Evolutionary conservation across 352 stramenopile species (phyloP).

Genomic region (Phytophthora quininea): DNA sequence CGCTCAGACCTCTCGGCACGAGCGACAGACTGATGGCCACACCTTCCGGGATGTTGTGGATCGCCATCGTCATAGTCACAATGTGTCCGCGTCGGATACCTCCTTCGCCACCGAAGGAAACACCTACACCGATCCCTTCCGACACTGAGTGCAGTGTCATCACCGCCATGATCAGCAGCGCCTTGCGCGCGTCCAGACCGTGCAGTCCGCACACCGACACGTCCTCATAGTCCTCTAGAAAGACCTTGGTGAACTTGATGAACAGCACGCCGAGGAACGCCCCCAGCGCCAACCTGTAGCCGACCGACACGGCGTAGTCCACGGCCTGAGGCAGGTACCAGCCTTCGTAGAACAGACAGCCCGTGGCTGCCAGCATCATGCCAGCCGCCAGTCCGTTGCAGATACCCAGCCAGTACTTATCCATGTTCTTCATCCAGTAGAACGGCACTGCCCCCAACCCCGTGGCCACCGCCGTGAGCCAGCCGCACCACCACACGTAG

Average conservation of each 20-base stretch:
- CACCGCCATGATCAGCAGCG: constrained; percentile 98
- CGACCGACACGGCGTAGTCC: constrained; percentile 72
- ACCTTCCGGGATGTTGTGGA: constrained; percentile 99
- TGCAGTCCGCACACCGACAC: constrained; percentile 87
- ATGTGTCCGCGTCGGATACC: constrained; percentile 95
- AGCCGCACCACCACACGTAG: constrained; percentile 98
- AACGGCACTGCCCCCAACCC: constrained; percentile 95
- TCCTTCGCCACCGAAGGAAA: constrained; percentile 95
- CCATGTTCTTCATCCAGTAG: constrained; percentile 92
- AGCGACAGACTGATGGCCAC: constrained; percentile 96
- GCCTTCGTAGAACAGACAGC: constrained; percentile 95
- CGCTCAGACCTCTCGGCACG: constrained; percentile 91
- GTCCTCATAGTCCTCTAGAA: constrained; percentile 96
- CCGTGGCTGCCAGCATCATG: constrained; percentile 98
- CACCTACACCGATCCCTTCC: constrained; percentile 97
- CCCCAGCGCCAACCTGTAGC: constrained; percentile 88
- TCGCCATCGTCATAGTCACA: constrained; percentile 97
- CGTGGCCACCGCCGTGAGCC: constrained; percentile 96
- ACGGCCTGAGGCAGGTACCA: constrained; percentile 77
- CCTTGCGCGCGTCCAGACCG: constrained; percentile 89
- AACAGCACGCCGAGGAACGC: constrained; percentile 94
- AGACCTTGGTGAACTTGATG: constrained; percentile 95
- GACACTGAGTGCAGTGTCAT: constrained; percentile 99
- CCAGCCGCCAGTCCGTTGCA: constrained; percentile 95
- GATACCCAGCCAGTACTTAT: constrained; percentile 95